Evolutionary conservation across 331 rosid species (phyloP).

Genomic region (Rosa hybrid): DNA sequence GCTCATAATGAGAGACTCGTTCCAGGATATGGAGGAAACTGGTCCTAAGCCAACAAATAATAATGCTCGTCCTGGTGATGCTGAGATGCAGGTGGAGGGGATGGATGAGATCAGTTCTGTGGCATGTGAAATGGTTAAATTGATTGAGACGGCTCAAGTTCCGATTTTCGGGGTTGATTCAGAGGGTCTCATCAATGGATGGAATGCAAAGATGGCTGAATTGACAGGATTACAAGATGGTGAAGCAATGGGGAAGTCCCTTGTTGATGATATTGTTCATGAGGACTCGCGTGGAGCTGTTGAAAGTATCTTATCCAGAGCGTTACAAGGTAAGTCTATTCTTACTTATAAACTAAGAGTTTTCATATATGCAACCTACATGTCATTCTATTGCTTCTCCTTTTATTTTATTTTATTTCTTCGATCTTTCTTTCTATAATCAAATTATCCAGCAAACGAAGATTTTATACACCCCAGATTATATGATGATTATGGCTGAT

Average conservation of each 20-base stretch:
- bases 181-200: constrained; percentile 69
- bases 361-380: neutral
- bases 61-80: constrained; percentile 27
- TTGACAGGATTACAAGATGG: constrained; percentile 53
- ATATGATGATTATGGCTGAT: no score
- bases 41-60: constrained; percentile 34
- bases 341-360: neutral
- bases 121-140: constrained; percentile 79
- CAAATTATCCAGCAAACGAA: neutral
- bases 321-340: constrained; percentile 65
- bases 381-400: neutral
- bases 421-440: no score
- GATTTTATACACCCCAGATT: no score
- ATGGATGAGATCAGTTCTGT: constrained; percentile 65
- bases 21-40: constrained; percentile 38
- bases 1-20: constrained; percentile 69
- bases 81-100: constrained; percentile 30
- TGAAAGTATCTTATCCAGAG: constrained; percentile 43
- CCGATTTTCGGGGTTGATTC: constrained; percentile 83
- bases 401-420: no score
- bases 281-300: constrained; percentile 51
- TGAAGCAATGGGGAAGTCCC: constrained; percentile 71
- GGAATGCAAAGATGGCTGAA: constrained; percentile 75
- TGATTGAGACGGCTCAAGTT: constrained; percentile 81
- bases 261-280: constrained; percentile 58